Evolutionary conservation across 768 basidiomycete species (phyloP).

Genomic region (Tephrocybe sp.): DNA sequence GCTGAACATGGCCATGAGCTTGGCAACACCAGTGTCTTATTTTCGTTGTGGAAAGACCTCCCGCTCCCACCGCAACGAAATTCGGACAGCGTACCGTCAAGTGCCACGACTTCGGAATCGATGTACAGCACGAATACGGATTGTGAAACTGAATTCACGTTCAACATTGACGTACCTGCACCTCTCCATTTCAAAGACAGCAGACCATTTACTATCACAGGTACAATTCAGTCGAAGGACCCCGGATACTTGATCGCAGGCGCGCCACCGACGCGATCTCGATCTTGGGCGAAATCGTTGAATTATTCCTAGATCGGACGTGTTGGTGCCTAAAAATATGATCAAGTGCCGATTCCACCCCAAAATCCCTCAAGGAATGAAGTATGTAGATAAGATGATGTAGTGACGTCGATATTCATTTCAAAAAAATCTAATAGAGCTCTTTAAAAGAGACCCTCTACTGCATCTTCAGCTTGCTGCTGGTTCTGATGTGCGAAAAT

Average conservation of each 20-base stretch:
- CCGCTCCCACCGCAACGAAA: neutral
- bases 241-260: slow-evolving; percentile 6
- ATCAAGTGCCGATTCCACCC: slow-evolving; percentile 2
- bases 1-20: neutral
- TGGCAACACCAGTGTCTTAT: neutral
- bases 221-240: neutral
- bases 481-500: slow-evolving; percentile 15
- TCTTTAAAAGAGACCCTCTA: slow-evolving; percentile 1
- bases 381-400: neutral
- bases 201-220: neutral
- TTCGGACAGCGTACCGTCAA: neutral
- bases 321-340: slow-evolving; percentile 3
- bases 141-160: slow-evolving; percentile 2
- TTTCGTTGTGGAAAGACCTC: slow-evolving; percentile 4
- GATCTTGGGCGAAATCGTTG: neutral
- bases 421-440: neutral
- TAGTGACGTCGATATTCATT: neutral
- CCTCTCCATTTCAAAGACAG: neutral
- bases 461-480: slow-evolving; percentile 15
- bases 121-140: slow-evolving; percentile 11
- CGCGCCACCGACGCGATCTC: slow-evolving; percentile 5
- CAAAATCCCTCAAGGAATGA: neutral
- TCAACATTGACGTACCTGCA: neutral
- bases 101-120: slow-evolving; percentile 5
- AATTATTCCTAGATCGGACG: slow-evolving; percentile 7